Percentiles rank a stretch among this genome's conserved stretches.
These are phyloP conservation scores for Termitomyces sp. DNA, from an alignment of 768 basidiomycete genomes.

Conservation along the genomic window DNA sequence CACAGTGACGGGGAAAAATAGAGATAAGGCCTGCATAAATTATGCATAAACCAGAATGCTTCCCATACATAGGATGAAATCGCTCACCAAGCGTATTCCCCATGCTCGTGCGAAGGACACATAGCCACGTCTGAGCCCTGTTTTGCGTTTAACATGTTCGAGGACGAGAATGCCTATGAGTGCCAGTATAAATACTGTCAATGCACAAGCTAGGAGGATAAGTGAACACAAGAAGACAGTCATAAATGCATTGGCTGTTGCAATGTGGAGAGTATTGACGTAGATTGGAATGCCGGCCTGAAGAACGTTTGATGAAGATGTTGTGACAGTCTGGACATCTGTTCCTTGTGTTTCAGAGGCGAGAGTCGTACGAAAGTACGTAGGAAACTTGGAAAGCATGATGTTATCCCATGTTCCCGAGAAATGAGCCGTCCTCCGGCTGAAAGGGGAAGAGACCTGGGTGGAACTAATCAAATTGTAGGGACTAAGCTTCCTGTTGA, in stretches of 20 bases:
- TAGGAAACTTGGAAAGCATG: background rate
- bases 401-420: background rate
- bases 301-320: conserved; percentile 57
- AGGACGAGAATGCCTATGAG: conserved; percentile 37
- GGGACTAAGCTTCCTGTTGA: conserved; percentile 78
- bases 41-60: background rate
- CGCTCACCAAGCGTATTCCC: conserved; percentile 61
- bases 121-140: conserved; percentile 28
- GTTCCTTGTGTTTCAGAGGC: conserved; percentile 19
- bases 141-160: conserved; percentile 12
- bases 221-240: conserved; percentile 76
- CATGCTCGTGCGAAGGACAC: conserved; percentile 48
- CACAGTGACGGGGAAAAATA: conserved; percentile 62
- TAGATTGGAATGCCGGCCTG: conserved; percentile 81
- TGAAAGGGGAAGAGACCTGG: background rate
- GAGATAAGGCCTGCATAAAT: conserved; percentile 48
- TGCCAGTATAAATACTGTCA: conserved; percentile 44
- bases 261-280: conserved; percentile 70
- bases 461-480: conserved; percentile 40
- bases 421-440: background rate
- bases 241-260: conserved; percentile 86
- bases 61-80: background rate
- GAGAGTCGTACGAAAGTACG: background rate
- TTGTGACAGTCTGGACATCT: conserved; percentile 62
- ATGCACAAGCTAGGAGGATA: conserved; percentile 56